phyloP scores from a whole-genome alignment of 202 grass and related monocot genomes.

The Zizania palustris region DNA sequence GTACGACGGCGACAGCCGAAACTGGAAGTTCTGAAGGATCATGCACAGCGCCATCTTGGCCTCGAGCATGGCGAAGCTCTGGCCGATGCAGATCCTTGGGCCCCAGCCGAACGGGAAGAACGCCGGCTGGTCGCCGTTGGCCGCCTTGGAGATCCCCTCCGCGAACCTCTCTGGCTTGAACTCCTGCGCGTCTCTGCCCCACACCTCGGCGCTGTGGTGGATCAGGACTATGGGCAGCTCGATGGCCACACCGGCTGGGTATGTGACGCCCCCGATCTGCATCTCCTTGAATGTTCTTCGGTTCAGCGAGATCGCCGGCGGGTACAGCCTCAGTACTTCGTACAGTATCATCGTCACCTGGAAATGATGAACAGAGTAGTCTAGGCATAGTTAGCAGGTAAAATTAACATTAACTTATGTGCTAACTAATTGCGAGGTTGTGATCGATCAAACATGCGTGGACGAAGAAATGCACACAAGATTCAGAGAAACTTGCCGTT shows the following conservation, averaged over 20 bases:
- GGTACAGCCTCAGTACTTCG: slow-evolving; percentile 77
- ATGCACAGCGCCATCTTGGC: slow-evolving; percentile 63
- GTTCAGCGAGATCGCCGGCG: slow-evolving; percentile 34
- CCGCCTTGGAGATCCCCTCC: slow-evolving; percentile 66
- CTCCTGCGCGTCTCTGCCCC: slow-evolving; percentile 56
- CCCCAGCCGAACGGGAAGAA: slow-evolving; percentile 76
- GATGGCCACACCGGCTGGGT: slow-evolving; percentile 55
- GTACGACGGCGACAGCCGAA: slow-evolving; percentile 58
- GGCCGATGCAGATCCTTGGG: slow-evolving; percentile 66
- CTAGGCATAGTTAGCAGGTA: background rate
- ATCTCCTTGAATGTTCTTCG: slow-evolving; percentile 52
- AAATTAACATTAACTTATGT: background rate
- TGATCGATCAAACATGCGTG: background rate
- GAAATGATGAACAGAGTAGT: background rate
- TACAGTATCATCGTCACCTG: slow-evolving; percentile 79
- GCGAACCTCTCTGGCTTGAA: slow-evolving; percentile 79
- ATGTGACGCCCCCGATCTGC: slow-evolving; percentile 55
- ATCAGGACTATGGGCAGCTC: slow-evolving; percentile 48
- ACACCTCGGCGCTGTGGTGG: slow-evolving; percentile 56
- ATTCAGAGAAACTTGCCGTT: slow-evolving; percentile 50
- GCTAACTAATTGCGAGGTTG: background rate
- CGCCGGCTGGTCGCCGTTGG: slow-evolving; percentile 41
- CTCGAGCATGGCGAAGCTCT: slow-evolving; percentile 72
- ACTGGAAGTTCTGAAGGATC: slow-evolving; percentile 69
- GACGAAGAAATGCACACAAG: background rate